These are phyloP conservation scores for Candida adriatica DNA, from an alignment of 805 yeast genomes.

Conservation along the genomic window DNA sequence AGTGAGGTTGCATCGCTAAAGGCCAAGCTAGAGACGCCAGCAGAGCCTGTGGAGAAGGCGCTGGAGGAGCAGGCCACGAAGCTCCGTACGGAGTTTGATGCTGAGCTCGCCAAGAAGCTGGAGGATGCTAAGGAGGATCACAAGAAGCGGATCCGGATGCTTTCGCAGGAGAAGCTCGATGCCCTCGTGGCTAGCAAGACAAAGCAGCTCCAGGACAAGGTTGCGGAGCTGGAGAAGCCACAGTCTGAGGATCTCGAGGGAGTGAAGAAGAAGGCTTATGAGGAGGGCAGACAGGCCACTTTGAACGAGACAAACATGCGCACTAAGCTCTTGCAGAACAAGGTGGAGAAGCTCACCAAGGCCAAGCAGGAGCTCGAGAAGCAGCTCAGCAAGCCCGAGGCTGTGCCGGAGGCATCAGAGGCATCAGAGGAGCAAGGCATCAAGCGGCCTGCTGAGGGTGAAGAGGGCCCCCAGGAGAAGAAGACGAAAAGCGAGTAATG, in stretches of 20 bases:
- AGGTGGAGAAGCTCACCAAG: slow-evolving; percentile 29
- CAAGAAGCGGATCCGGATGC: slow-evolving; percentile 31
- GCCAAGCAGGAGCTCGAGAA: slow-evolving; percentile 31
- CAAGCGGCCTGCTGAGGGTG: slow-evolving; percentile 21
- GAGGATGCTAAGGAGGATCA: slow-evolving; percentile 19
- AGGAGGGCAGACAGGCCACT: slow-evolving; percentile 22
- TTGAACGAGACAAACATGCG: slow-evolving; percentile 31
- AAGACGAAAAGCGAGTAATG: slow-evolving; percentile 14
- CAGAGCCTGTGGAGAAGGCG: slow-evolving; percentile 8
- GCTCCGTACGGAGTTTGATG: slow-evolving; percentile 23
- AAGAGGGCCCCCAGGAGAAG: slow-evolving; percentile 28
- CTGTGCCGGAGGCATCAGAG: no score
- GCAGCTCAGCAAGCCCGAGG: slow-evolving; percentile 3
- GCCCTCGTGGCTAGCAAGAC: slow-evolving; percentile 22
- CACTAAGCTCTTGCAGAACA: slow-evolving; percentile 34
- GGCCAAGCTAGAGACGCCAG: slow-evolving; percentile 6
- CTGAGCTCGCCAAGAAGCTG: slow-evolving; percentile 18
- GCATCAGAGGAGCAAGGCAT: slow-evolving; percentile 8
- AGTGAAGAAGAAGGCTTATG: slow-evolving; percentile 14
- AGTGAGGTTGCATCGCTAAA: background rate
- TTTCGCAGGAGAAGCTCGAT: slow-evolving; percentile 29
- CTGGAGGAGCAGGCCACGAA: slow-evolving; percentile 20
- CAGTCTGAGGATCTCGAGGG: slow-evolving; percentile 15
- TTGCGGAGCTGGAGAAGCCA: slow-evolving; percentile 22
- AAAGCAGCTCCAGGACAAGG: slow-evolving; percentile 21